A percentile compares a stretch with the other conserved stretches of the same genome.
Conservation (phyloP, 2,329 filamentous ascomycete genomes). For the Pleurostoma richardsiae region DNA sequence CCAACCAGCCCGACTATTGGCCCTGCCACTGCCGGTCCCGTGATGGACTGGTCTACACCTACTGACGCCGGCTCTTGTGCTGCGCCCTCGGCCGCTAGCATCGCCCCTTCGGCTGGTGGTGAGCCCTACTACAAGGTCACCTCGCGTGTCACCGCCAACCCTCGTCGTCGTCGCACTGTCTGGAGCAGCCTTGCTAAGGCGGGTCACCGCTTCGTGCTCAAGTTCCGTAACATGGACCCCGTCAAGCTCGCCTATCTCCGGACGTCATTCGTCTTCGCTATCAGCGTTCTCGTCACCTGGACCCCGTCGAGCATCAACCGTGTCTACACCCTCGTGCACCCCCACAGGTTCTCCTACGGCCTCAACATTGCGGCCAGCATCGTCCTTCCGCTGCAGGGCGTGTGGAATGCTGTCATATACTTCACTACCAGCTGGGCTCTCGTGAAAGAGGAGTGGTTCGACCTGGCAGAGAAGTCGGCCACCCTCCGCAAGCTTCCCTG, state of each 20-base stretch:
- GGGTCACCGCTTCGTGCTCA: conserved; percentile 15
- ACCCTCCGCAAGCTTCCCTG: no score
- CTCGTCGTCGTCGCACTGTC: neutral
- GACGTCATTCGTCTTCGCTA: conserved; percentile 56
- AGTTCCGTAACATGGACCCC: conserved; percentile 42
- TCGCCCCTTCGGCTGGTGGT: neutral
- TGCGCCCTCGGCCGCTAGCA: neutral
- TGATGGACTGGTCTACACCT: neutral
- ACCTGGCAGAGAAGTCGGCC: neutral
- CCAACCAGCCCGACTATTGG: conserved; percentile 10
- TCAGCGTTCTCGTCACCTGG: conserved; percentile 58
- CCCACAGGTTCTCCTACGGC: conserved; percentile 49
- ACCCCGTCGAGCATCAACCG: conserved; percentile 68
- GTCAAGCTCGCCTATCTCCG: conserved; percentile 57
- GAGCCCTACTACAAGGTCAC: neutral
- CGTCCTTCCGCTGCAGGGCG: conserved; percentile 71
- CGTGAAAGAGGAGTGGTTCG: conserved; percentile 28
- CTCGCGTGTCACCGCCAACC: neutral
- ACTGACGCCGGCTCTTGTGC: neutral
- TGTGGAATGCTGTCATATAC: conserved; percentile 79
- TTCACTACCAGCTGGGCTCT: conserved; percentile 54
- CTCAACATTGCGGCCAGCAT: conserved; percentile 65
- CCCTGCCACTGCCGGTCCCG: conserved; percentile 11
- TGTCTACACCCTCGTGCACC: conserved; percentile 60
- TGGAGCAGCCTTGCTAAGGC: neutral